These are phyloP conservation scores for Phytophthora melonis DNA, from an alignment of 352 stramenopile species.

Conservation along the genomic window DNA sequence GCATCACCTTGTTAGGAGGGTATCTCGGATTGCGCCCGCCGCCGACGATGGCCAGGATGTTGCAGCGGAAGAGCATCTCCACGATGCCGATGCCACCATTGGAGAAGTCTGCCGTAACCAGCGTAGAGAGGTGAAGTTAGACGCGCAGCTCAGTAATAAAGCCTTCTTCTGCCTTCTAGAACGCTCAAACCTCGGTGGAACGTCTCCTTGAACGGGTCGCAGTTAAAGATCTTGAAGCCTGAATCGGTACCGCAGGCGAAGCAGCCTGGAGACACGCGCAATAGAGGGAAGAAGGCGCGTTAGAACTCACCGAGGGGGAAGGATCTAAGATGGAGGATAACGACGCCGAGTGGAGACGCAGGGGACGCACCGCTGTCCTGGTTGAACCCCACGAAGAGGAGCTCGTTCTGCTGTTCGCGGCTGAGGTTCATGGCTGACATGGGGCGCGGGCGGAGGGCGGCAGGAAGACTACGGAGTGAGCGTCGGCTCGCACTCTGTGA, in stretches of 20 bases:
- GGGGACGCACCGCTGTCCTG: constrained; percentile 87
- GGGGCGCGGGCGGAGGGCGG: constrained; percentile 2
- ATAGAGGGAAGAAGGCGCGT: constrained; percentile 1
- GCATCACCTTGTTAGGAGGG: constrained; percentile 95
- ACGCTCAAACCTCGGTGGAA: constrained; percentile 89
- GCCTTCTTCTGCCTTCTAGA: neutral
- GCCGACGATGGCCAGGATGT: constrained; percentile 96
- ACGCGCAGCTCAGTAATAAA: neutral
- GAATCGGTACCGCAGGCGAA: constrained; percentile 95
- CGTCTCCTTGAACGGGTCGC: constrained; percentile 97
- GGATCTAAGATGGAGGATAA: neutral
- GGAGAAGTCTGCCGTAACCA: constrained; percentile 78
- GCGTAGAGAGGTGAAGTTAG: neutral
- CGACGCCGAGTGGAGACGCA: neutral
- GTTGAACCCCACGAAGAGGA: constrained; percentile 96
- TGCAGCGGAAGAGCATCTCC: constrained; percentile 99
- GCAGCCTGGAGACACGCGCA: constrained; percentile 66
- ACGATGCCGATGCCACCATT: constrained; percentile 97
- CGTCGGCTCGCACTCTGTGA: neutral
- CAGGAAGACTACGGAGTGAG: constrained; percentile 19
- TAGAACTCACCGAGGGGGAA: neutral
- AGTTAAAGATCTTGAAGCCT: constrained; percentile 99
- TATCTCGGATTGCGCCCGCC: constrained; percentile 93
- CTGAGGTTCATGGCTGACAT: constrained; percentile 89
- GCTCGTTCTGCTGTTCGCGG: constrained; percentile 91